Base-by-base conservation (phyloP, 2,329 filamentous ascomycete genomes). In the Lachnellula subtilissima region DNA sequence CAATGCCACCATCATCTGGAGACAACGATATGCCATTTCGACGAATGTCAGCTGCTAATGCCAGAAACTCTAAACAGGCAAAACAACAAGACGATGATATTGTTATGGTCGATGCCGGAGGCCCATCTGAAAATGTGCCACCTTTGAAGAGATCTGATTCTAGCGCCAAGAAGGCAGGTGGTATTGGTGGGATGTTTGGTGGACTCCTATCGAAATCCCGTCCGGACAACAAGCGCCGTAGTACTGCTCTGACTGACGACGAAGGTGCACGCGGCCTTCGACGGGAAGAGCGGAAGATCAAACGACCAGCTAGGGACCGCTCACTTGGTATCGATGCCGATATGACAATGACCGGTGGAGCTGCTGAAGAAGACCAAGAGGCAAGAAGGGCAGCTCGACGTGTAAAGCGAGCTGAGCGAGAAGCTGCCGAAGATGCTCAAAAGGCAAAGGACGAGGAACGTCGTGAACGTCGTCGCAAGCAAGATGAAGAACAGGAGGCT, bases 81-180 rank as follows among this genome's bases (percentile, higher is more conserved):
- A 75, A 85, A 55, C 80, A 83, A 57, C 80, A 83, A 56, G 85
- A 88, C 61, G 83, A 87, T 49, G 83, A 86, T 64, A 74, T 82
- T 54, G 75, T 82, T 50, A 79, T 85, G 76, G 76, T 81, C 42
- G 79, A 86, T 61, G 71, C 70, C 25, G 71, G 70, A 47, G 78
- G 79, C 32, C 72, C 79, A 4, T 76, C 81, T 37, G 67, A 69
- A 36, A 60, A 57, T 36, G 42, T 54, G 17, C 53, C 60, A 35
- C 32, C 57, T 17, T 54, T 85, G 48, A 84, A 81, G 66, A 81
- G 86, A 48, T 81, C 83, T 39, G 82, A 79, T 61, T 86, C 86
- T 4, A 80, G 74, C 53, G 77, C 84, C 3, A 86, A 82, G 68
- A 87, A 85, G 66, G 72, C 83, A 52, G 78, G 76, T 67, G 80